Evolutionary conservation across 495 filamentous ascomycete genomes (phyloP), one percentile per base, ranked within the genome.

Genomic region (Evernia prunastri): DNA sequence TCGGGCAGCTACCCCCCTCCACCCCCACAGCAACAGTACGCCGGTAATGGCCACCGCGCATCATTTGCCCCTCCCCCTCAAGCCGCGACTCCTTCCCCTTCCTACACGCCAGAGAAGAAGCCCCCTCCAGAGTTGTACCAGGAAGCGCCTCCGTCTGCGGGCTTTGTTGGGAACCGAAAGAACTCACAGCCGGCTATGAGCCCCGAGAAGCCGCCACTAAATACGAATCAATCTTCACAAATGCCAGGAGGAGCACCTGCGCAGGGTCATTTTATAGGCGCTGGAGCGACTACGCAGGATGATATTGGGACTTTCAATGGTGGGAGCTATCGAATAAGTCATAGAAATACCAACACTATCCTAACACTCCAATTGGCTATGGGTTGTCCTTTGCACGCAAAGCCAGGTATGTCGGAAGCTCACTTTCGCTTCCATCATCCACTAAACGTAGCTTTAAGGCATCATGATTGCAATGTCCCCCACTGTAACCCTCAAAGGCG

Each of bases 381-480:
- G 70, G 93, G 92, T 7, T 95, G 89, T 70, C 93, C 94, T 0
- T 69, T 98, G 53, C 80, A 79, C 20, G 90, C 86, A 0, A 92
- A 89, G 68, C 92, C 94, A 47, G 91, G 90, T 86, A 80, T 63
- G 75, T 70, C 20, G 10, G 36, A 29, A 10, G 37, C 20, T 63
- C n/a, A 35, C 13, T 43, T 33, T 39, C 12, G 18, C 39, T 4
- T 20, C 36, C 20, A 9, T 56, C 39, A 64, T 45, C 36, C 23
- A 36, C 33, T 63, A 11, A 64, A 20, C 31, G 10, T 27, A 0
- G 36, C 27, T 9, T 56, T 15, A 49, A 90, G 89, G 90, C 47
- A 81, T 83, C 51, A 96, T 98, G 91, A 90, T 98, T 66, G 89
- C 90, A 59, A 98, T 97, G 95, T 91, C 90, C 13, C 87, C 90